Evolutionary conservation across 208 protist genomes (phyloP).

Genomic region (Naegleria lovaniensis): DNA sequence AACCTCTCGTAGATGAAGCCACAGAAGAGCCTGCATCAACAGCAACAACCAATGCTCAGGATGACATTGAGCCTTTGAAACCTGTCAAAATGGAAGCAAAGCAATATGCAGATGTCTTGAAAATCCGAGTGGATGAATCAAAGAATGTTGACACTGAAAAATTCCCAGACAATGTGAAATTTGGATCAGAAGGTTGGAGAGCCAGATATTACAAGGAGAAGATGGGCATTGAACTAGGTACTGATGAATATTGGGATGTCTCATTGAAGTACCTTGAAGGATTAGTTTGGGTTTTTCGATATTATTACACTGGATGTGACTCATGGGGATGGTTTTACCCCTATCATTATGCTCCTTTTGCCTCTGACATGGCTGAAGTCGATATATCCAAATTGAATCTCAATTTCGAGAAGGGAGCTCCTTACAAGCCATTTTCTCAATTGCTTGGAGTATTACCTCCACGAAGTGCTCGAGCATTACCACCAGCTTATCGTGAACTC

Average conservation of each 20-base stretch:
- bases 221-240: neutral
- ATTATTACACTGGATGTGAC: constrained; percentile 59
- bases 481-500: neutral
- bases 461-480: constrained; percentile 13
- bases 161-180: neutral
- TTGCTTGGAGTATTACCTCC: constrained; percentile 95
- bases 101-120: neutral
- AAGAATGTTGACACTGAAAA: neutral
- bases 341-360: constrained; percentile 81
- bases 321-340: constrained; percentile 81
- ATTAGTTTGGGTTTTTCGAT: constrained; percentile 60
- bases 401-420: constrained; percentile 56
- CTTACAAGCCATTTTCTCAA: constrained; percentile 82
- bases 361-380: constrained; percentile 72
- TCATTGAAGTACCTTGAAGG: constrained; percentile 44
- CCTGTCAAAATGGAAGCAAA: neutral
- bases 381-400: constrained; percentile 52
- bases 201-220: neutral
- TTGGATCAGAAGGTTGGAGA: neutral
- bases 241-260: neutral
- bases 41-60: neutral
- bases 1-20: neutral
- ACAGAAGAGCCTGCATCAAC: neutral
- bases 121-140: neutral
- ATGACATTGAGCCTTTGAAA: neutral